Conservation (phyloP, 306 rosid species). For the Pyrus betulifolia region DNA sequence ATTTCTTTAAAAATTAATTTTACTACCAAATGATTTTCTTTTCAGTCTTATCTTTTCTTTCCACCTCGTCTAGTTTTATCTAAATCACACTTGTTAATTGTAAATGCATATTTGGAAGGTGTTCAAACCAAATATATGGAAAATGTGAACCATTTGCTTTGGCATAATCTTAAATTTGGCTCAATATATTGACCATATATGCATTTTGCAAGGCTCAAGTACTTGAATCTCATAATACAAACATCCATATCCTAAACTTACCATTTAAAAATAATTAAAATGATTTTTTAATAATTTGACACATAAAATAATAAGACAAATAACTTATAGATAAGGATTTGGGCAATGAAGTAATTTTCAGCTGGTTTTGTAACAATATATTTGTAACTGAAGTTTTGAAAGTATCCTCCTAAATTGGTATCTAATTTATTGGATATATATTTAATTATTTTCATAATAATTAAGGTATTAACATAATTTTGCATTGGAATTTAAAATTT, state of each 20-base stretch:
- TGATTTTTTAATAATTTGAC: neutral
- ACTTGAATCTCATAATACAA: neutral
- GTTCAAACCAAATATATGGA: neutral
- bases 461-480: neutral
- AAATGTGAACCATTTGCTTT: neutral
- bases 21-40: neutral
- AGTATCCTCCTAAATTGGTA: constrained; percentile 9
- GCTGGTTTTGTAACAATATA: constrained; percentile 4
- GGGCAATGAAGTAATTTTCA: constrained; percentile 9
- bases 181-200: neutral
- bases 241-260: neutral
- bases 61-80: neutral
- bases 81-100: neutral
- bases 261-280: neutral
- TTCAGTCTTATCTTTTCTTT: neutral
- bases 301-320: neutral
- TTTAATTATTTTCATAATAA: neutral
- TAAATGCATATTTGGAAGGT: no score
- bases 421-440: constrained; percentile 8
- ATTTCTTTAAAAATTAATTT: no score
- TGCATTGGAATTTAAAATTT: neutral
- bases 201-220: neutral
- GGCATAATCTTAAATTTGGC: neutral
- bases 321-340: neutral
- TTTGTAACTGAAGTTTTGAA: constrained; percentile 17